Base-by-base conservation (phyloP, 768 basidiomycete species). In the Pulveroboletus sp. region DNA sequence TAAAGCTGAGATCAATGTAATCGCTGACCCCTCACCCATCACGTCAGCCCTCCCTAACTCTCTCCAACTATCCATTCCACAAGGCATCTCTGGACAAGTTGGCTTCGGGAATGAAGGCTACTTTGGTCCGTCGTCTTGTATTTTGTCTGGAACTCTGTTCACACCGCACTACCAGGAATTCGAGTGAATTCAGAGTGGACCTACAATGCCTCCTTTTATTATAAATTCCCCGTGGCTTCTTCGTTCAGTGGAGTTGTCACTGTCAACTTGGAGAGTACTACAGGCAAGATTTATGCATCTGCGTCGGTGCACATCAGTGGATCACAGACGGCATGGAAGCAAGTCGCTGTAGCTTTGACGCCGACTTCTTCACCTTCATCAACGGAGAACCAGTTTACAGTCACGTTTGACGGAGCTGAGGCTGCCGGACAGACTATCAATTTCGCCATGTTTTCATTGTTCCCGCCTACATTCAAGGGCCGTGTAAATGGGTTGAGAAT, bases 391-490 rank as follows among this genome's bases (percentile, higher is more conserved):
- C 63, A 63, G 29, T 84, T 85, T 61, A 69, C 70, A 2, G 65
- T 85, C 16, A 76, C 78, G 0, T 57, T 83, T 7, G 66, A 80
- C 43, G 76, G 76, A 11, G 59, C 58, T 0, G 58, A 66, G 2
- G 66, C 64, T 2, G 63, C 66, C 2, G 77, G 74, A 1, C 61
- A 74, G 29, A 75, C 70, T 0, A 67, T 85, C 40, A 63, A 79
- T 53, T 83, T 84, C 47, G 76, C 79, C 0, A 69, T 84, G 71
- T 71, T 84, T 49, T 79, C 78, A 16, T 61, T 85, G 41, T 83
- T 86, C 65, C 83, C 84, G 2, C 82, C 84, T 1, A 85, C 82
- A 2, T 85, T 78, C 68, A 83, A 80, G 51, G 64, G 70, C 43
- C 71, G 81, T 40, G 56, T 64, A 19, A 85, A 85, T 57, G 84